Evolutionary conservation across 2,329 filamentous ascomycete genomes (phyloP), one percentile per base, ranked within the genome.

Genomic region (Calycina herbarum): DNA sequence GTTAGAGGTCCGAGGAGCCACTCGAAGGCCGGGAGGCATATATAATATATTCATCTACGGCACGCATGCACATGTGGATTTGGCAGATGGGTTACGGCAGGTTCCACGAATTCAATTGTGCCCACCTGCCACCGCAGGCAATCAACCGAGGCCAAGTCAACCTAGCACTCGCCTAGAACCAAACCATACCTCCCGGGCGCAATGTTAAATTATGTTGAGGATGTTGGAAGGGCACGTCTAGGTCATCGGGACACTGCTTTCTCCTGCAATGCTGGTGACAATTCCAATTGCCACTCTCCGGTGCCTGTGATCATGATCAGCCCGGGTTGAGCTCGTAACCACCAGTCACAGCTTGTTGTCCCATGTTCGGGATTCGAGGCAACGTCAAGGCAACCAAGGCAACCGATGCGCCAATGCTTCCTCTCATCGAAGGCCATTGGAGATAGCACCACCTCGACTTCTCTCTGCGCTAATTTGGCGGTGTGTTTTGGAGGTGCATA

Each of bases 401-500:
- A 57, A 57, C 13, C 24, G 24, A 57, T 57, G 17, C 33, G 54
- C 27, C 27, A 57, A 57, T 20, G 6, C n/a, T 54, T 54, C 17
- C 48, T 3, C 24, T 7, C 13, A 7, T 17, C 20, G 27, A 17
- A 33, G 5, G 8, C 13, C 54, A 31, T n/a, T 7, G 24, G 27
- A 57, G 31, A 35, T 31, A 57, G 20, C 51, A 57, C 27, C 56
- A 57, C 29, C 56, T n/a, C 20, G n/a, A 57, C 13, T 57, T 29
- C 31, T n/a, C 48, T 20, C 1, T 54, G 20, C 27, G 27, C 48
- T 27, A 6, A 24, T 54, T 54, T 54, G n/a, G 11, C 7, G 27
- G n/a, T 24, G 48, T 29, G 48, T 29, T 24, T 15, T 24, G 8
- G 48, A 54, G 7, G n/a, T 54, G 10, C 48, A 29, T 20, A 8